Evolutionary conservation across 176 grass and related monocot species (phyloP).

Genomic region (Rhynchospora tenuis): DNA sequence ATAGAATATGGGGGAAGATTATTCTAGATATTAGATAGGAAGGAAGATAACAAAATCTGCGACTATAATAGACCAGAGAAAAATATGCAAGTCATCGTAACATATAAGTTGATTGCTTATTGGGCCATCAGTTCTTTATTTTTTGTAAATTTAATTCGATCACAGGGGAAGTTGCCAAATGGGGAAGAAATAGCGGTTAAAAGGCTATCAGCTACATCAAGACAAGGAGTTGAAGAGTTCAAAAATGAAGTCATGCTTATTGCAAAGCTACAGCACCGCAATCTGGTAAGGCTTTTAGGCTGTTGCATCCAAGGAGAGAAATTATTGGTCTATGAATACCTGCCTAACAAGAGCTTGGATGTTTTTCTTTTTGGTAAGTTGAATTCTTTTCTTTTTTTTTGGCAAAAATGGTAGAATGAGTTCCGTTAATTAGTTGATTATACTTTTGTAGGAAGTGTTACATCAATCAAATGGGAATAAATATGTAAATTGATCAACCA

Average conservation of each 20-base stretch:
- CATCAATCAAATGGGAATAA: too few species aligned
- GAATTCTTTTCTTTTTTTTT: not conserved
- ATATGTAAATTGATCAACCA: too few species aligned
- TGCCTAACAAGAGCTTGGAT: slow-evolving; percentile 38
- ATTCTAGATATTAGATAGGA: too few species aligned
- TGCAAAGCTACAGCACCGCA: slow-evolving; percentile 35
- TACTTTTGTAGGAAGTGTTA: too few species aligned
- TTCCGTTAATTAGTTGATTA: too few species aligned
- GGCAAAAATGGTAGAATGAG: not conserved
- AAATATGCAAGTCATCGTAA: too few species aligned
- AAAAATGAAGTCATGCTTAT: slow-evolving; percentile 40
- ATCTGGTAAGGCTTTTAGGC: slow-evolving; percentile 36
- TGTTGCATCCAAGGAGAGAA: slow-evolving; percentile 27
- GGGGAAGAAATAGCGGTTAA: slow-evolving; percentile 37
- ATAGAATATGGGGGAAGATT: too few species aligned
- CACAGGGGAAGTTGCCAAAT: slow-evolving; percentile 16
- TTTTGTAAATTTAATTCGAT: too few species aligned
- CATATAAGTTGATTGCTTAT: too few species aligned
- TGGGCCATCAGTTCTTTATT: too few species aligned
- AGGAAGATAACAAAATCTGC: too few species aligned
- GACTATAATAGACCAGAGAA: too few species aligned
- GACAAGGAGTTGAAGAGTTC: slow-evolving; percentile 38
- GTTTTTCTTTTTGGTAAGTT: slow-evolving; percentile 32
- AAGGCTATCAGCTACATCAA: slow-evolving; percentile 29
- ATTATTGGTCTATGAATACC: slow-evolving; percentile 36